Percentiles rank a stretch among this genome's conserved stretches.
Conservation (phyloP, 768 basidiomycete genomes). For the Tylopilus sp. region DNA sequence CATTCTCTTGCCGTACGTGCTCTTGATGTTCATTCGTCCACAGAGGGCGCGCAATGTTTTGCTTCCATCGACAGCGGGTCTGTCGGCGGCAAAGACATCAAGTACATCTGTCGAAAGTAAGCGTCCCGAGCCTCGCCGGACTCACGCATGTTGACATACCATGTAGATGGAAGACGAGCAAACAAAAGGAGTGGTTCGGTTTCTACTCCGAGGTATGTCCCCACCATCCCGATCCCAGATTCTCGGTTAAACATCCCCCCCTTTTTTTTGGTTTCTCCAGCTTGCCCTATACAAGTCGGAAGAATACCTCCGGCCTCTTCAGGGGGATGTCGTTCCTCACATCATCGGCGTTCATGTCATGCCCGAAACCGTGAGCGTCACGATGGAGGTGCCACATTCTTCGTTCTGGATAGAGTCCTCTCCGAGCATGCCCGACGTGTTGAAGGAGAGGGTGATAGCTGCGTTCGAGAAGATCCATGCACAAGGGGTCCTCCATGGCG, state of each 20-base stretch:
- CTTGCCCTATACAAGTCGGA: slow-evolving; percentile 48
- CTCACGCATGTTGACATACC: slow-evolving; percentile 1
- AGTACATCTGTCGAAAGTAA: slow-evolving; percentile 38
- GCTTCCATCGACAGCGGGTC: slow-evolving; percentile 36
- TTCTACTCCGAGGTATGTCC: slow-evolving; percentile 38
- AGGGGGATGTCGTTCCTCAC: slow-evolving; percentile 50
- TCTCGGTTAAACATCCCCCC: not conserved
- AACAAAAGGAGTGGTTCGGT: slow-evolving; percentile 35
- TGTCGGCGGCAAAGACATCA: slow-evolving; percentile 26
- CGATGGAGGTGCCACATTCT: slow-evolving; percentile 54
- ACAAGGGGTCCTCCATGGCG: slow-evolving; percentile 47
- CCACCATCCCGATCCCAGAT: slow-evolving; percentile 14
- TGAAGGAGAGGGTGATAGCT: slow-evolving; percentile 51
- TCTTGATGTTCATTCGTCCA: slow-evolving; percentile 5
- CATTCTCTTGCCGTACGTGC: not conserved
- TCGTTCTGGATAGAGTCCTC: slow-evolving; percentile 63
- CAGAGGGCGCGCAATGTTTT: slow-evolving; percentile 36
- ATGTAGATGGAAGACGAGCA: slow-evolving; percentile 32
- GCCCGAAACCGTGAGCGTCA: slow-evolving; percentile 36
- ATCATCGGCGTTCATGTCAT: slow-evolving; percentile 48
- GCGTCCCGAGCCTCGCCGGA: slow-evolving; percentile 1
- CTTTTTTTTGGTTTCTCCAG: slow-evolving; percentile 33
- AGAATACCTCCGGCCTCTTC: slow-evolving; percentile 45
- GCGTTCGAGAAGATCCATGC: slow-evolving; percentile 49
- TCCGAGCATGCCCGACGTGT: slow-evolving; percentile 48